Evolutionary conservation across 2,329 filamentous ascomycete species (phyloP), one percentile per base, ranked within the genome.

Genomic region (Ophiostoma ulmi): DNA sequence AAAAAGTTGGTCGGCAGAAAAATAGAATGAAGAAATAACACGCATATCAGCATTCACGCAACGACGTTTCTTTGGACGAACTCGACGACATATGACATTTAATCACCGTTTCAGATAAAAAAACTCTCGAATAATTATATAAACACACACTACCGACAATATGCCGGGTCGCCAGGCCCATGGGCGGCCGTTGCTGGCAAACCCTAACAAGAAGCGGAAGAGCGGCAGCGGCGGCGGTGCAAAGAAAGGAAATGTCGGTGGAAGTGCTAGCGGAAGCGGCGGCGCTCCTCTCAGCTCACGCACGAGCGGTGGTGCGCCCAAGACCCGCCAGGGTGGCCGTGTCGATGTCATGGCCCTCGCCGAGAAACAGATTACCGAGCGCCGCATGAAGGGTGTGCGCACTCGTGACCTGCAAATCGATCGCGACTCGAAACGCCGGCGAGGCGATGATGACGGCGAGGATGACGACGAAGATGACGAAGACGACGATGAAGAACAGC

Each of bases 401-500:
- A 74, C 79, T 80, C 81, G 86, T 65, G 82, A 81, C 58, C 80
- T 86, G 55, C 83, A 86, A 69, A 79, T 86, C 13, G 85, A 87
- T 66, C 82, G 80, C 1, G 83, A 73, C 72, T 76, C 38, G 71
- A 75, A 69, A 73, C 76, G 82, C 73, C 76, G 80, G 67, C 84
- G 84, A 73, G 83, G 83, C 22, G 80, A 82, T 6, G 81, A 81
- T 0, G 83, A 81, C 0, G 83, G 82, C 0, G 83, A 81, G 0
- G 80, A 83, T 0, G 82, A 83, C 0, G 82, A 82, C 0, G 85
- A 88, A 0, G 84, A 90, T 70, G 85, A 87, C 0, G 84, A 85
- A 0, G 88, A 90, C 22, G 86, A 87, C 71, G 88, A 87, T 13
- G 90, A 86, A 67, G 90, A 91, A 73, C 88, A 86, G 3, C 87